A percentile compares a stretch with the other conserved stretches of the same genome.
phyloP scores from a whole-genome alignment of 1,284 basidiomycete species.

The Austroboletus novae-zelandiae region DNA sequence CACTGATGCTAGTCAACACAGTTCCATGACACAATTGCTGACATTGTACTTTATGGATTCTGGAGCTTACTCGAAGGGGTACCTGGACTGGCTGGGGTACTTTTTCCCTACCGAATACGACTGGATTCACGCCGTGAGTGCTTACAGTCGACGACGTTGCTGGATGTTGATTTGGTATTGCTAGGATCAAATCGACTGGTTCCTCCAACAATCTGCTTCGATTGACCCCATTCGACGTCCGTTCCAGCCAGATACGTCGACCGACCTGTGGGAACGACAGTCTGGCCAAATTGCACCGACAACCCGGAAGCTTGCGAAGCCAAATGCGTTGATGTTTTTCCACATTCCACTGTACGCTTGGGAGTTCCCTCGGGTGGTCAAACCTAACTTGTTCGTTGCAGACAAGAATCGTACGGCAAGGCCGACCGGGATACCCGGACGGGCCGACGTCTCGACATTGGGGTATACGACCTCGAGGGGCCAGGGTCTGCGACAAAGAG shows the following conservation, averaged over 20 bases:
- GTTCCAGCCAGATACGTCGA: slow-evolving; percentile 70
- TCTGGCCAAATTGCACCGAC: slow-evolving; percentile 54
- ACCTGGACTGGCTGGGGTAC: slow-evolving; percentile 57
- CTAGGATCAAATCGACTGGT: slow-evolving; percentile 84
- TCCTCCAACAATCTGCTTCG: slow-evolving; percentile 70
- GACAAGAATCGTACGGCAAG: slow-evolving; percentile 58
- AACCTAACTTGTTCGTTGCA: slow-evolving; percentile 21
- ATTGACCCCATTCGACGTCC: slow-evolving; percentile 77
- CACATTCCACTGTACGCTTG: slow-evolving; percentile 84
- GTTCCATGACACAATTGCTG: slow-evolving; percentile 83
- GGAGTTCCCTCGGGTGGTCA: background rate
- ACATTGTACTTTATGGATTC: slow-evolving; percentile 95
- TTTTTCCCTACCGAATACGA: slow-evolving; percentile 73
- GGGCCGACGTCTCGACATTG: slow-evolving; percentile 63
- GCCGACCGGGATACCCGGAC: slow-evolving; percentile 60
- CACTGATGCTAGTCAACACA: slow-evolving; percentile 27
- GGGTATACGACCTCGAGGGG: slow-evolving; percentile 57
- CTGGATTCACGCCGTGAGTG: slow-evolving; percentile 64
- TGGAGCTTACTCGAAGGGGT: slow-evolving; percentile 66
- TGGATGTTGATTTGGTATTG: background rate
- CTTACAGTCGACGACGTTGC: background rate
- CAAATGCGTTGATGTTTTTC: slow-evolving; percentile 93
- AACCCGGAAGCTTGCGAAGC: slow-evolving; percentile 70
- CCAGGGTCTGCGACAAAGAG: slow-evolving; percentile 68
- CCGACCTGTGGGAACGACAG: slow-evolving; percentile 61